phyloP scores from a whole-genome alignment of 768 basidiomycete genomes.

The Dentipellis fragilis region DNA sequence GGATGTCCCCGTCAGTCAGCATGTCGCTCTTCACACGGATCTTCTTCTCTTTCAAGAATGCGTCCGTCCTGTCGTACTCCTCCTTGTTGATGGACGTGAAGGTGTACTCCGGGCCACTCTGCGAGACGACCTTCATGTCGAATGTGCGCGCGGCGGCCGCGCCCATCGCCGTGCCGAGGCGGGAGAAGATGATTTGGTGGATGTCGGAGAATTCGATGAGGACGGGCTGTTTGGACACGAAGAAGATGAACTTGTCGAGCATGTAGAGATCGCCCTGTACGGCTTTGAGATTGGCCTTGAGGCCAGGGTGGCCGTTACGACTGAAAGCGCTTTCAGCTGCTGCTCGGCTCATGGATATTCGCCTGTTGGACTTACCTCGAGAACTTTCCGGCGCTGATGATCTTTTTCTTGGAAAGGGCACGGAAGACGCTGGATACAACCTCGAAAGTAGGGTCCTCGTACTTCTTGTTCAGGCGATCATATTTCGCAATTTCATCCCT shows the following conservation, averaged over 20 bases:
- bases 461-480: slow-evolving; percentile 83
- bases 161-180: slow-evolving; percentile 79
- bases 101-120: slow-evolving; percentile 73
- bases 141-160: slow-evolving; percentile 85
- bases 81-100: slow-evolving; percentile 96
- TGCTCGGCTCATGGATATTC: background rate
- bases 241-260: slow-evolving; percentile 96
- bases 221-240: slow-evolving; percentile 91
- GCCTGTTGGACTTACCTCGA: slow-evolving; percentile 46
- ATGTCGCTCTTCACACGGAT: slow-evolving; percentile 94
- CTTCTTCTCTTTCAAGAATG: slow-evolving; percentile 84
- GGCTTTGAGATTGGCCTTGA: slow-evolving; percentile 97
- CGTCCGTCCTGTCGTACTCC: slow-evolving; percentile 79
- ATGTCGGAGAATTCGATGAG: slow-evolving; percentile 88
- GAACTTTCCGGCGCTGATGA: slow-evolving; percentile 80
- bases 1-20: slow-evolving; percentile 75
- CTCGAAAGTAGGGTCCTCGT: slow-evolving; percentile 92
- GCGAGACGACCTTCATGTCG: slow-evolving; percentile 83
- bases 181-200: slow-evolving; percentile 85
- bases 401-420: slow-evolving; percentile 82
- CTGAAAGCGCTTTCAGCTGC: slow-evolving; percentile 27
- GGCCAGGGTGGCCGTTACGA: slow-evolving; percentile 83
- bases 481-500: slow-evolving; percentile 74
- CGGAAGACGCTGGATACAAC: slow-evolving; percentile 93
- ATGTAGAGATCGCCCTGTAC: slow-evolving; percentile 95